Evolutionary conservation across 352 stramenopile genomes (phyloP).

Genomic region (Aphanomyces euteiches): DNA sequence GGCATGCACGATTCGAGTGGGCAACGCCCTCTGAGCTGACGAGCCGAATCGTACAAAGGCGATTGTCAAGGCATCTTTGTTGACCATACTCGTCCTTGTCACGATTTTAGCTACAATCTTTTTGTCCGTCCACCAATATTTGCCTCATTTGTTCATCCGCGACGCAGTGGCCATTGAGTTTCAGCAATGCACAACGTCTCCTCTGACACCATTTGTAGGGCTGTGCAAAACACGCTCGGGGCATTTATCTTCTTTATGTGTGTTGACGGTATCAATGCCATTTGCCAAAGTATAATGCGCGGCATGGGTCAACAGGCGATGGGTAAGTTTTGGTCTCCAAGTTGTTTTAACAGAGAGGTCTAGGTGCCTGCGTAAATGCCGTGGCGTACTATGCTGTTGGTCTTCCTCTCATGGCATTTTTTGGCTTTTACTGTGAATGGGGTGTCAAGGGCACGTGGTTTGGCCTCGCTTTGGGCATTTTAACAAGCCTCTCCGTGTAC

Average conservation of each 20-base stretch:
- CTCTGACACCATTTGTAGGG: conserved; percentile 27
- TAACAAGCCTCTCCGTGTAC: conserved; percentile 45
- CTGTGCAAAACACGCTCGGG: conserved; percentile 30
- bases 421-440: conserved; percentile 47
- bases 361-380: conserved; percentile 48
- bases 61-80: conserved; percentile 37
- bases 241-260: conserved; percentile 40
- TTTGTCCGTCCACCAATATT: conserved; percentile 42
- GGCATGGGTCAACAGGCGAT: conserved; percentile 58
- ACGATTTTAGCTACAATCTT: conserved; percentile 34
- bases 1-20: conserved; percentile 71
- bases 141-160: conserved; percentile 45
- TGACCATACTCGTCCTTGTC: conserved; percentile 50
- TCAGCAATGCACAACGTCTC: conserved; percentile 12
- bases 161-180: conserved; percentile 30
- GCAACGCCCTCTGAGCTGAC: conserved; percentile 79
- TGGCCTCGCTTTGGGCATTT: conserved; percentile 50
- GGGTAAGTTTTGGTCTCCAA: conserved; percentile 40
- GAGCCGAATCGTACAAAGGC: conserved; percentile 61
- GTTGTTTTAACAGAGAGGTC: conserved; percentile 51
- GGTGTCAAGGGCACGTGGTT: conserved; percentile 55
- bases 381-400: conserved; percentile 73
- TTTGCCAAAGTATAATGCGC: conserved; percentile 61
- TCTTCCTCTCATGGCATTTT: conserved; percentile 54
- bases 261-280: conserved; percentile 46